phyloP scores from a whole-genome alignment of 371 early-diverging fungal species.

The Lichtheimia ramosa region DNA sequence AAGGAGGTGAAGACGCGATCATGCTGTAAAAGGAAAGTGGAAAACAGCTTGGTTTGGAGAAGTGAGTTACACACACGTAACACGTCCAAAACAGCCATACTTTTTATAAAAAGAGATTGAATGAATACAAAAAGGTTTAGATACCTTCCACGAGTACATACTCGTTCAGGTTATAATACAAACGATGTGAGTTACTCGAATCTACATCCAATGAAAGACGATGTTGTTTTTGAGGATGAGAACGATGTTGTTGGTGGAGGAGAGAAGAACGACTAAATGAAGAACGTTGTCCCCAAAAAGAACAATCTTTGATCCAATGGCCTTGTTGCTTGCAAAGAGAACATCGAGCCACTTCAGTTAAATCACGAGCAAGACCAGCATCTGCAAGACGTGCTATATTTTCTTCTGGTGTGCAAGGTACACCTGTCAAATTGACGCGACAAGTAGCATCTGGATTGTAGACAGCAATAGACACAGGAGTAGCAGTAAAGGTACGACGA shows the following conservation, averaged over 20 bases:
- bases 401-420: constrained; percentile 11
- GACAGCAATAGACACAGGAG: not conserved
- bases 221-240: constrained; percentile 1
- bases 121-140: not conserved
- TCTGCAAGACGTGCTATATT: constrained; percentile 13
- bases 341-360: constrained; percentile 10
- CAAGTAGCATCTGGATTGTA: not conserved
- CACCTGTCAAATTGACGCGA: not conserved
- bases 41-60: constrained; percentile 3
- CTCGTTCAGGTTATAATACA: constrained; percentile 18
- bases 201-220: not conserved
- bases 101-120: not conserved
- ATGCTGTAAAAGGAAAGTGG: not conserved
- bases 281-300: not conserved
- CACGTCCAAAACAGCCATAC: not conserved
- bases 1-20: not conserved
- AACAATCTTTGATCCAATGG: constrained; percentile 19
- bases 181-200: constrained; percentile 1
- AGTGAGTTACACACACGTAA: not conserved
- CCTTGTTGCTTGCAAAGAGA: constrained; percentile 13
- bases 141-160: constrained; percentile 16
- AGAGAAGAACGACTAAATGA: too few species aligned
- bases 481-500: constrained; percentile 8
- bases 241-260: not conserved
- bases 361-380: constrained; percentile 17